Base-by-base conservation (phyloP, 371 early-diverging fungal species). In the Actinomortierella ambigua region DNA sequence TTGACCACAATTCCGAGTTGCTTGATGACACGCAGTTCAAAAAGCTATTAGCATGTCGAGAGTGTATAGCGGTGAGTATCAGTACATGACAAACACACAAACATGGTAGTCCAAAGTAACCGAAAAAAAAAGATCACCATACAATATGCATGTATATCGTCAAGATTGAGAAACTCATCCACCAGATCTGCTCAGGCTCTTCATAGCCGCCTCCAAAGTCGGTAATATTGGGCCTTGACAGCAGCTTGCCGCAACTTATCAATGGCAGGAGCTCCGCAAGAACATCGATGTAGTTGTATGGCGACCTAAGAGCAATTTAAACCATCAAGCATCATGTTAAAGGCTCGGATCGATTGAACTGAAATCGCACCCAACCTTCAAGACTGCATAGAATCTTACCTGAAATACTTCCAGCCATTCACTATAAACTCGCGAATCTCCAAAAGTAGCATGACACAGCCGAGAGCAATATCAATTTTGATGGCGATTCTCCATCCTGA, bases 1-100 rank as follows among this genome's bases (percentile, higher is more conserved):
- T 71, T 71, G 66, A 66, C 73, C 26, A 66, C 66, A 18, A 65
- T 62, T 24, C 73, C 73, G n/a, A 71, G 54, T 39, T 61, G 73
- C 18, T 53, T 61, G 46, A 71, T 27, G 9, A 71, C 63, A 5
- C 73, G 62, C 18, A 71, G 43, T 46, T 71, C 73, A 23, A 71
- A 66, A 1, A 71, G 20, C 73, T 71, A 57, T 23, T 34, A 13
- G 22, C 4, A 8, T 9, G 24, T 9, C 1, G 22, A 3, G 48
- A 20, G 22, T 18, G 22, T 3, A 24, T 22, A 22, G 20, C 23
- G 22, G 18, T 20, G 28, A 40, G 22, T 5, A 43, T 41, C 20
- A 22, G 11, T 3, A 24, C 17, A 24, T 42, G 43, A 9, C 17
- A 29, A 44, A 26, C 8, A 34, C 11, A 50, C 24, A 2, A 42